Evolutionary conservation across 1,284 basidiomycete species (phyloP), one percentile per base, ranked within the genome.

Genomic region (Psilocybe mexicana): DNA sequence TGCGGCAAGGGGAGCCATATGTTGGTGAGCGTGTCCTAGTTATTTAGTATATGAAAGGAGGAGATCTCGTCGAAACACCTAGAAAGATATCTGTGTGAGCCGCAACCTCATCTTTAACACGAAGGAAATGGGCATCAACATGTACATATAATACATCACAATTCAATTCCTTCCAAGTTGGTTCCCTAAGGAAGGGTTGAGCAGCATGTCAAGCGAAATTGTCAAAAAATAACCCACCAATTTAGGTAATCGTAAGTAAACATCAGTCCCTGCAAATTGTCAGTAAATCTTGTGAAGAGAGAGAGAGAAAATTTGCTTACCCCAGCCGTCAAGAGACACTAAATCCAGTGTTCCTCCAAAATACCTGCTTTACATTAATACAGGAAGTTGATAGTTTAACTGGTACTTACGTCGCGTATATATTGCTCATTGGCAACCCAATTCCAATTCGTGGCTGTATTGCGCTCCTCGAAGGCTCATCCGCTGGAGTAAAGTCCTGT

Each of bases 351-450:
- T 90, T 2, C 92, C 92, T 28, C 93, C 93, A 64, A 91, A 91
- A 71, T 92, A 91, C 47, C 87, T 90, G 64, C 25, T 49, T 40
- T 43, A 25, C 30, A 4, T 24, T 59, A 23, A 52, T 36, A 28
- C 35, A 24, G 12, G 28, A 1, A 45, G 25, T n/a, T 26, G 11
- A 23, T 30, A 40, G 14, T 45, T 61, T 18, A 51, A 43, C 18
- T 18, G 18, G 18, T 33, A 73, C 83, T 60, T 63, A 92, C 84
- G 85, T 91, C 59, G 92, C 86, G 71, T 86, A 93, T 47, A 93
- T 92, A 63, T 91, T 89, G 70, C 91, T 90, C 88, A 93, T 90
- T 0, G 91, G 91, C 18, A 93, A 73, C 8, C 91, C 91, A 55
- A 93, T 87, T 1, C 91, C 92, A 52, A 93, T 87, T 42, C 82